Evolutionary conservation across 148 eudicot genomes (phyloP), one percentile per base, ranked within the genome.

Genomic region (Camellia lanceoleosa): DNA sequence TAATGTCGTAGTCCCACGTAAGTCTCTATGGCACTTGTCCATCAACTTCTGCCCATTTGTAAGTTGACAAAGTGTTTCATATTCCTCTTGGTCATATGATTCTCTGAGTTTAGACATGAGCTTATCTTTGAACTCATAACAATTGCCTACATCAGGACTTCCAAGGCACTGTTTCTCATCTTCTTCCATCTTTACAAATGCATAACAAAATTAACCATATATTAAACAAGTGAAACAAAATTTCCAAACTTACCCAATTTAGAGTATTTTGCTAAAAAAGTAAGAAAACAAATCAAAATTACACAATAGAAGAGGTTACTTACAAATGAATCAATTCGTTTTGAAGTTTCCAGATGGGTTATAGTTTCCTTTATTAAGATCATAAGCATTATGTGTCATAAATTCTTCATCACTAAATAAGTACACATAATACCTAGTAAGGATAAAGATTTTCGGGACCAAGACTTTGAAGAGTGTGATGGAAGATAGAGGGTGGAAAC

Each of bases 1-100:
- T 54, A 14, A 11, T 19, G 82, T 75, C 19, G 79, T 64, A 59
- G 83, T 77, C n/a, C 79, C 65, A 52, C 92, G 89, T 46, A 88
- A 64, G 5, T 87, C 86, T 30, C 38, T 1, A 67, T 73, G 51
- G 58, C 64, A 41, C 62, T 42, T 59, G 38, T 5, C 41, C n/a
- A 84, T 76, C 44, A 38, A 84, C 77, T 60, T 86, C 18, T 75
- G 77, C 23, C 2, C 14, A 13, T 8, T 78, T 58, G 83, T 23
- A 47, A 20, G 7, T 38, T 61, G 41, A 83, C 66, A 84, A 62
- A 85, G 88, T 13, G 69, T 63, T 38, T 87, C 60, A 70, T 47
- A 80, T 82, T 89, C 89, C 68, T 75, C 63, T 5, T 73, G 46
- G 67, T 82, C 73, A 38, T 51, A 82, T 77, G 81, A 72, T 71